A percentile compares a stretch with the other conserved stretches of the same genome.
phyloP scores from a whole-genome alignment of 2,329 filamentous ascomycete species.

The Drechslerella dactyloides region DNA sequence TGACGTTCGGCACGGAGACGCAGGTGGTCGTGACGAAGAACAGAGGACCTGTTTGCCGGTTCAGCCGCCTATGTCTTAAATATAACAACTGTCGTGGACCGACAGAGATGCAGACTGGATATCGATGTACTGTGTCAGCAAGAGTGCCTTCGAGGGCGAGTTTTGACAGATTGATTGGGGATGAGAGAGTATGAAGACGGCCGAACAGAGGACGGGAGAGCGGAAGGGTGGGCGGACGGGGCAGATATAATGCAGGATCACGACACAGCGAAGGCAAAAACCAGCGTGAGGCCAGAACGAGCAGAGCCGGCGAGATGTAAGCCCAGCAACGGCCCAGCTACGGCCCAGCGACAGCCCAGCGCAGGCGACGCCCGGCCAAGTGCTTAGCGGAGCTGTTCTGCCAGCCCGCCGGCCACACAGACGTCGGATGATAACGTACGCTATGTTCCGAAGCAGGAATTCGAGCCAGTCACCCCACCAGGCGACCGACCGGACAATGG shows the following conservation, averaged over 20 bases:
- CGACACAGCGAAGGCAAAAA: neutral
- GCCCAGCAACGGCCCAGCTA: neutral
- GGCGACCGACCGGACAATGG: neutral
- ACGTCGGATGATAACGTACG: conserved; percentile 2
- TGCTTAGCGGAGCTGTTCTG: conserved; percentile 1
- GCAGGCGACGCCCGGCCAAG: neutral
- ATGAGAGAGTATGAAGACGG: neutral
- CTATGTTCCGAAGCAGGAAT: conserved; percentile 5
- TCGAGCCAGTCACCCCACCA: conserved; percentile 8
- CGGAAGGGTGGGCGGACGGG: neutral
- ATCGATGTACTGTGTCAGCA: neutral
- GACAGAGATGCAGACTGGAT: neutral
- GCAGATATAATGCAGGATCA: neutral
- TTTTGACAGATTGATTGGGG: neutral
- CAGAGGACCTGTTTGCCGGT: neutral
- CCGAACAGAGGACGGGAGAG: neutral
- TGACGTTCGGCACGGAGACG: too few species aligned
- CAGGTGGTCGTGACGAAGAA: neutral
- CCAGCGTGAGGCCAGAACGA: neutral
- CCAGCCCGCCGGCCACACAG: neutral
- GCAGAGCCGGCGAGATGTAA: neutral
- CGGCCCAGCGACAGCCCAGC: neutral
- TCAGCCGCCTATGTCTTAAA: neutral
- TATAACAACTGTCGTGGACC: conserved; percentile 1
- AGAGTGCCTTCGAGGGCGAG: neutral